Conservation (phyloP, 2,329 filamentous ascomycete species). For the Xylariaceae sp. region DNA sequence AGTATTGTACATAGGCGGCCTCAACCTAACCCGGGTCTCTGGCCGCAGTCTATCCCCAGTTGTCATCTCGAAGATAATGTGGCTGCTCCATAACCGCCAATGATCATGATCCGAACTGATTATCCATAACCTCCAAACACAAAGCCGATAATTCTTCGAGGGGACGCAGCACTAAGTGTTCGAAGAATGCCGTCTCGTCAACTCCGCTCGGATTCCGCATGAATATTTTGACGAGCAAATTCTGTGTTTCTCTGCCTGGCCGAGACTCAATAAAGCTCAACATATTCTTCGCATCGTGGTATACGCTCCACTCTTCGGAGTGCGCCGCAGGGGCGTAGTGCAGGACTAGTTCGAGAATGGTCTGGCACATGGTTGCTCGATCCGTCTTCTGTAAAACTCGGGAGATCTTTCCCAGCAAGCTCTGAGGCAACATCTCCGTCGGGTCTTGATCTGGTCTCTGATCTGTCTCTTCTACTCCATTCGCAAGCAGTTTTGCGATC, state of each 20-base stretch:
- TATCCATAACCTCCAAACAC: conserved; percentile 40
- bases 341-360: conserved; percentile 45
- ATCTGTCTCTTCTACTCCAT: conserved; percentile 33
- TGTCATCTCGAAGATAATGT: not conserved
- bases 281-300: conserved; percentile 41
- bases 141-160: conserved; percentile 43
- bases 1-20: not conserved
- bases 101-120: conserved; percentile 34
- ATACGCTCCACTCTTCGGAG: conserved; percentile 43
- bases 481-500: conserved; percentile 48
- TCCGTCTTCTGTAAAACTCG: conserved; percentile 41
- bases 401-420: conserved; percentile 14
- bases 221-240: conserved; percentile 40
- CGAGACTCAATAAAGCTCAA: conserved; percentile 44
- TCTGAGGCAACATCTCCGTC: not conserved
- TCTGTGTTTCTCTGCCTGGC: conserved; percentile 38
- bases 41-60: not conserved
- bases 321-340: conserved; percentile 39
- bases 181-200: conserved; percentile 43
- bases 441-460: conserved; percentile 18
- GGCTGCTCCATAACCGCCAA: not conserved
- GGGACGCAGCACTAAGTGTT: conserved; percentile 44
- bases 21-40: not conserved
- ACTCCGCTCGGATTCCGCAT: conserved; percentile 36
- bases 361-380: conserved; percentile 49